phyloP scores from a whole-genome alignment of 225 moss, liverwort and hornwort genomes.

The Sphagnum contortum region DNA sequence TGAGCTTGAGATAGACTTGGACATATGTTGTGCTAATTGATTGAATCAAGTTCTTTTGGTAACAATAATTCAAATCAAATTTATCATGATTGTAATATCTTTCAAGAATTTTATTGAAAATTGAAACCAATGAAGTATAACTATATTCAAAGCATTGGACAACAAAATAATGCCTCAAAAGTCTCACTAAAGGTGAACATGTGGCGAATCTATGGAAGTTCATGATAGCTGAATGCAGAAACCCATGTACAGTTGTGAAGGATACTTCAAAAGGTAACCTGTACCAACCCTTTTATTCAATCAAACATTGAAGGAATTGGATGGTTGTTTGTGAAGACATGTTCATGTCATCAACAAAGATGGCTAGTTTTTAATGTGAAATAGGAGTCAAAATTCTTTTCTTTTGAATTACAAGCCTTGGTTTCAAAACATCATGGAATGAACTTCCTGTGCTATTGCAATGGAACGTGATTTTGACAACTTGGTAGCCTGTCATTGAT shows the following conservation, averaged over 20 bases:
- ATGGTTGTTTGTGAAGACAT: conserved; percentile 25
- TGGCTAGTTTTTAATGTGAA: conserved; percentile 23
- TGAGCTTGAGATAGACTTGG: conserved; percentile 16
- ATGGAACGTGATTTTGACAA: conserved; percentile 32
- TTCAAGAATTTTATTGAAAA: conserved; percentile 20
- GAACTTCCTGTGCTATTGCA: conserved; percentile 20
- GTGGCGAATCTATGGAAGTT: conserved; percentile 11
- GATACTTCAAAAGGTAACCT: conserved; percentile 33
- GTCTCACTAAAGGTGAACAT: conserved; percentile 23
- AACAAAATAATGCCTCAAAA: conserved; percentile 30
- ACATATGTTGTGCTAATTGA: conserved; percentile 27
- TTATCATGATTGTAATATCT: conserved; percentile 14
- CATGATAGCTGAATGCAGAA: conserved; percentile 38
- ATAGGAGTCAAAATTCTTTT: conserved; percentile 30
- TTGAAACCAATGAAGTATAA: conserved; percentile 18
- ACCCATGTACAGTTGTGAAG: conserved; percentile 34
- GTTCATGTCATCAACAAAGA: conserved; percentile 45
- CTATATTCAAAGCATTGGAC: conserved; percentile 22
- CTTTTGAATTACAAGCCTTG: conserved; percentile 28
- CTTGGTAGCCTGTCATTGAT: conserved; percentile 20
- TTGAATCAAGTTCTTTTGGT: conserved; percentile 4
- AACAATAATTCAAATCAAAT: conserved; percentile 13
- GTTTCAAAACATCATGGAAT: conserved; percentile 27
- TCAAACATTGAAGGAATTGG: conserved; percentile 38
- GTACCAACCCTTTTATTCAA: conserved; percentile 47